Conservation (phyloP, 306 rosid species). For the Lablab purpureus region DNA sequence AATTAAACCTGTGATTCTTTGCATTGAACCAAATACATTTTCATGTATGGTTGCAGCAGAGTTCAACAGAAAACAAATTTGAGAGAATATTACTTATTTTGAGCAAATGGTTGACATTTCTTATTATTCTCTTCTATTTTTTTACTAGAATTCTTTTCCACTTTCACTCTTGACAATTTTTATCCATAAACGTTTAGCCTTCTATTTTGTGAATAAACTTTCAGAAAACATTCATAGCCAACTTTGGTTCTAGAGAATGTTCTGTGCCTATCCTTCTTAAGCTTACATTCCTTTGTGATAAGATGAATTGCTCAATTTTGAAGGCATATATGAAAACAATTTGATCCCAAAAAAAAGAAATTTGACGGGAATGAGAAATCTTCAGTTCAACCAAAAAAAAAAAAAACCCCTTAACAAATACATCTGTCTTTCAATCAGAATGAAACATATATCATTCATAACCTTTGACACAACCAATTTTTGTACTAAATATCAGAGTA, state of each 20-base stretch:
- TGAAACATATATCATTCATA: background rate
- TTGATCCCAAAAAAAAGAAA: background rate
- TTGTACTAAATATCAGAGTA: too few species aligned
- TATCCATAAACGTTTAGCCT: background rate
- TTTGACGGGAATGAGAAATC: background rate
- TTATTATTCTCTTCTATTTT: background rate
- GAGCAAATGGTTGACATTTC: background rate
- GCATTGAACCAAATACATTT: conserved; percentile 15
- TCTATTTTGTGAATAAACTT: background rate
- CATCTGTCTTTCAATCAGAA: background rate
- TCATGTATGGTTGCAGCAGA: background rate
- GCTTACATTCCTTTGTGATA: background rate
- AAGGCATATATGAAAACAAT: background rate
- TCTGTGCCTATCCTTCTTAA: background rate
- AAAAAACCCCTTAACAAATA: too few species aligned
- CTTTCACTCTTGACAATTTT: background rate
- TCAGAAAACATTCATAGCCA: background rate
- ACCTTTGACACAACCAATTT: too few species aligned
- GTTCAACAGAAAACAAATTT: background rate
- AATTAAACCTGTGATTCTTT: background rate
- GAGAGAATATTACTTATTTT: background rate
- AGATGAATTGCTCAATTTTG: background rate
- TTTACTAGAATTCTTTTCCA: too few species aligned
- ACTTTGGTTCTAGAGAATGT: background rate
- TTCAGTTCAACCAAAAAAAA: background rate